Percentiles rank a stretch among this genome's conserved stretches.
These are phyloP conservation scores for Dispira simplex DNA, from an alignment of 192 early-diverging fungal genomes.

Conservation along the genomic window DNA sequence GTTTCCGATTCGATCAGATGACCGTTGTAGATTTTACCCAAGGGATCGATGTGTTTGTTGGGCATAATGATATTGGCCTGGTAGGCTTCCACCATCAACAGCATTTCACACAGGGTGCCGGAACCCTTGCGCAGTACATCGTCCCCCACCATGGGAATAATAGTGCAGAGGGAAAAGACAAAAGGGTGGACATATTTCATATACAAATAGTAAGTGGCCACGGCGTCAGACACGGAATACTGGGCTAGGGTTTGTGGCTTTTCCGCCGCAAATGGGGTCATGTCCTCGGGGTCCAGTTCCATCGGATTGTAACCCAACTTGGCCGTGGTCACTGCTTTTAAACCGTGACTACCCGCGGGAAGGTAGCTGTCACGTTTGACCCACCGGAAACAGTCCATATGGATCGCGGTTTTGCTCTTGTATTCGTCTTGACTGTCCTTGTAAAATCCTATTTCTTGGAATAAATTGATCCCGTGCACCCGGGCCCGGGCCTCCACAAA, in stretches of 20 bases:
- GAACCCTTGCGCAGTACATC: conserved; percentile 92
- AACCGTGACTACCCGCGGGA: conserved; percentile 89
- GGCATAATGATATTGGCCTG: conserved; percentile 86
- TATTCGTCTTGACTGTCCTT: conserved; percentile 75
- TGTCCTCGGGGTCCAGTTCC: conserved; percentile 97
- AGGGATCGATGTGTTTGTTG: conserved; percentile 82
- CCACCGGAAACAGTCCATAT: conserved; percentile 97
- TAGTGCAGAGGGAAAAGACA: conserved; percentile 98
- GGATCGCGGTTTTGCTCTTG: conserved; percentile 67
- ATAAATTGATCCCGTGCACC: conserved; percentile 56
- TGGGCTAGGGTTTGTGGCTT: conserved; percentile 87
- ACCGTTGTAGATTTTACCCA: conserved; percentile 69
- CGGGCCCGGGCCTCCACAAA: conserved; percentile 79
- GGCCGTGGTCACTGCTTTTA: conserved; percentile 92
- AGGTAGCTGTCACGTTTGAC: conserved; percentile 97
- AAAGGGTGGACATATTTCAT: conserved; percentile 99
- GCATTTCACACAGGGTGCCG: conserved; percentile 89
- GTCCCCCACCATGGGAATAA: conserved; percentile 94
- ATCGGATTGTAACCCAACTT: conserved; percentile 96
- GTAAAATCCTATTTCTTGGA: conserved; percentile 73
- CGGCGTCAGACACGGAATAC: conserved; percentile 98
- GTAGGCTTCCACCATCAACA: conserved; percentile 93
- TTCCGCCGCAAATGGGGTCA: conserved; percentile 87
- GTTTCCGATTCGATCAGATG: conserved; percentile 88
- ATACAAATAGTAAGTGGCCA: conserved; percentile 97